Conservation (phyloP, 2,329 filamentous ascomycete genomes). For the Fusarium austroafricanum region DNA sequence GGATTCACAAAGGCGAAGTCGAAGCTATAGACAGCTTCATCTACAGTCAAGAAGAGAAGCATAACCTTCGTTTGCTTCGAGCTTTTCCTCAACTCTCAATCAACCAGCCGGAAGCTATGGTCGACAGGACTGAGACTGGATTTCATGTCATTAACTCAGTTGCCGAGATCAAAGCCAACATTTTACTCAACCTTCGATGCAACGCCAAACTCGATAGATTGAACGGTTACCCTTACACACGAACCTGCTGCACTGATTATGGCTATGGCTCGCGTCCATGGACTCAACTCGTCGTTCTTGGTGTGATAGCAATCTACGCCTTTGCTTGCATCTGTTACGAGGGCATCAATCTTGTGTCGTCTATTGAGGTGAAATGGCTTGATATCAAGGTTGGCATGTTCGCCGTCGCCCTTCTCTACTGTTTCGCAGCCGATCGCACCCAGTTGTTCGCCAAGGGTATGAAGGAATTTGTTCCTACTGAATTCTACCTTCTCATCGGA, state of each 20-base stretch:
- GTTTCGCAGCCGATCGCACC: slow-evolving; percentile 47
- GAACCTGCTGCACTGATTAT: slow-evolving; percentile 66
- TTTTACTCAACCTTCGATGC: slow-evolving; percentile 66
- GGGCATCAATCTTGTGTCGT: slow-evolving; percentile 22
- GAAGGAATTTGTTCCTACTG: slow-evolving; percentile 38
- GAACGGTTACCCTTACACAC: slow-evolving; percentile 57
- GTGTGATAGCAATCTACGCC: slow-evolving; percentile 31
- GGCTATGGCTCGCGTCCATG: slow-evolving; percentile 37
- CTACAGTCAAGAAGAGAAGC: slow-evolving; percentile 14
- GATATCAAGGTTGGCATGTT: slow-evolving; percentile 45
- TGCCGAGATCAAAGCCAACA: slow-evolving; percentile 50
- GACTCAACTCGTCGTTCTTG: slow-evolving; percentile 42
- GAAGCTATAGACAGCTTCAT: slow-evolving; percentile 41
- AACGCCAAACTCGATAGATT: slow-evolving; percentile 53
- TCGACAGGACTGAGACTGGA: slow-evolving; percentile 40
- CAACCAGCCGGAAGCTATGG: slow-evolving; percentile 35
- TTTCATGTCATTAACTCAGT: slow-evolving; percentile 50
- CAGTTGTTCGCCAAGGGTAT: slow-evolving; percentile 45
- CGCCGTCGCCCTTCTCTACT: slow-evolving; percentile 43
- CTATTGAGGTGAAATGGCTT: slow-evolving; percentile 25
- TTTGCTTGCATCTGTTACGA: slow-evolving; percentile 37
- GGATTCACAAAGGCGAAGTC: slow-evolving; percentile 40
- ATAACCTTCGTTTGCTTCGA: slow-evolving; percentile 37
- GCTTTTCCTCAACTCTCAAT: slow-evolving; percentile 37
- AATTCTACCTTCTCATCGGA: slow-evolving; percentile 33